Evolutionary conservation across 2,329 filamentous ascomycete species (phyloP).

Genomic region (Cercospora canescens): DNA sequence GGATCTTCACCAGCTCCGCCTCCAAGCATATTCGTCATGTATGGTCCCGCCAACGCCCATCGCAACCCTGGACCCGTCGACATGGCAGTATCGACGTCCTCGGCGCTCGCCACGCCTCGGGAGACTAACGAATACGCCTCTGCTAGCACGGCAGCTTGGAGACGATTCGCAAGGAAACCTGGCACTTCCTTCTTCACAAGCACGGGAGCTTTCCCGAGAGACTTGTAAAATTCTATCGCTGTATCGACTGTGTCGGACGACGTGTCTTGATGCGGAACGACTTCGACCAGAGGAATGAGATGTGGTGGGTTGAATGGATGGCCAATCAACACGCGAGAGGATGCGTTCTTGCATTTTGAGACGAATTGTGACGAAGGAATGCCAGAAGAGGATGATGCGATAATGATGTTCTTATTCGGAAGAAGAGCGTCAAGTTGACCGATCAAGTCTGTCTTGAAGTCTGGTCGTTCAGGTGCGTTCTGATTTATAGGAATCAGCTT

Average conservation of each 20-base stretch:
- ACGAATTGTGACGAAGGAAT: slow-evolving; percentile 17
- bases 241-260: slow-evolving; percentile 23
- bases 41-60: slow-evolving; percentile 25
- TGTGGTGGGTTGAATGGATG: slow-evolving; percentile 54
- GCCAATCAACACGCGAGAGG: slow-evolving; percentile 43
- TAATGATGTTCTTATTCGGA: slow-evolving; percentile 36
- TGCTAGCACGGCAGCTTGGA: slow-evolving; percentile 43
- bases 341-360: slow-evolving; percentile 26
- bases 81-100: slow-evolving; percentile 31
- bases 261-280: slow-evolving; percentile 42
- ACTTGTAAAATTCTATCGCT: slow-evolving; percentile 42
- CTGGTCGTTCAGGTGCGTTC: slow-evolving; percentile 38
- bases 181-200: slow-evolving; percentile 44
- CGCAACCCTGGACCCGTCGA: slow-evolving; percentile 21
- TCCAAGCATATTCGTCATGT: slow-evolving; percentile 32
- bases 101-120: slow-evolving; percentile 34
- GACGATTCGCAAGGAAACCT: slow-evolving; percentile 49
- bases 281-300: slow-evolving; percentile 50
- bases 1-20: slow-evolving; percentile 13
- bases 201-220: slow-evolving; percentile 44
- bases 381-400: slow-evolving; percentile 33
- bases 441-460: slow-evolving; percentile 43
- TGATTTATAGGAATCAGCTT: neutral
- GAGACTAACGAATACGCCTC: slow-evolving; percentile 41
- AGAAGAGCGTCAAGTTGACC: slow-evolving; percentile 36